Base-by-base conservation (phyloP, 164 flowering plant species). In the Macadamia integrifolia region DNA sequence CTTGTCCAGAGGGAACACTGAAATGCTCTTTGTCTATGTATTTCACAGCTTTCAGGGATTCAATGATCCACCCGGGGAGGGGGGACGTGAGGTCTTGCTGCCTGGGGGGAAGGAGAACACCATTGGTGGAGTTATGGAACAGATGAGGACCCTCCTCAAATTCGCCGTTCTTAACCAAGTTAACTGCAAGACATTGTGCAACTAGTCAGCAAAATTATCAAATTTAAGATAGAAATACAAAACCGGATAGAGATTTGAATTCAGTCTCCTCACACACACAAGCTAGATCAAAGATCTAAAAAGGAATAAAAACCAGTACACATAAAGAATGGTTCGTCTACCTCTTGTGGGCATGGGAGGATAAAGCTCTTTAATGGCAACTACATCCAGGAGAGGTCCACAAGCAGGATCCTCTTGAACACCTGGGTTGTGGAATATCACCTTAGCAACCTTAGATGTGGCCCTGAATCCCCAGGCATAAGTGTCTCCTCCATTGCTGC, bases 341-440 rank as follows among this genome's bases (percentile, higher is more conserved):
- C 98, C 92, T 89, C 67, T 79, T 0, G 88, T 83, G 67, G 81
- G 85, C 72, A 65, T 69, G 28, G 89, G 88, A 57, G 84, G 91
- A 61, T 65, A 52, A 32, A 93, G 82, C 78, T 86, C 83, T 66
- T 90, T 93, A 71, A 93, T 86, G 59, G 92, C 95, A 53, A 93
- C 91, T 1, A 86, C 90, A 74, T 93, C 97, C 70, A 93, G 59
- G 43, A 93, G 87, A 9, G 98, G 97, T 2, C 98, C 97, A 77
- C 97, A 91, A 69, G 91, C 76, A 66, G 97, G 97, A 76, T 93
- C 95, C 73, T 93, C 98, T 66, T 91, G 98, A 69, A 83, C 74
- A 18, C 97, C 97, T 32, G 93, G 87, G 66, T 93, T 93, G 79
- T 84, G 89, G 71, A 93, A 90, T 0, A 62, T 81, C 23, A 90